These are phyloP conservation scores for Talaromyces sp. DNA, from an alignment of 2,329 filamentous ascomycete genomes.

Conservation along the genomic window DNA sequence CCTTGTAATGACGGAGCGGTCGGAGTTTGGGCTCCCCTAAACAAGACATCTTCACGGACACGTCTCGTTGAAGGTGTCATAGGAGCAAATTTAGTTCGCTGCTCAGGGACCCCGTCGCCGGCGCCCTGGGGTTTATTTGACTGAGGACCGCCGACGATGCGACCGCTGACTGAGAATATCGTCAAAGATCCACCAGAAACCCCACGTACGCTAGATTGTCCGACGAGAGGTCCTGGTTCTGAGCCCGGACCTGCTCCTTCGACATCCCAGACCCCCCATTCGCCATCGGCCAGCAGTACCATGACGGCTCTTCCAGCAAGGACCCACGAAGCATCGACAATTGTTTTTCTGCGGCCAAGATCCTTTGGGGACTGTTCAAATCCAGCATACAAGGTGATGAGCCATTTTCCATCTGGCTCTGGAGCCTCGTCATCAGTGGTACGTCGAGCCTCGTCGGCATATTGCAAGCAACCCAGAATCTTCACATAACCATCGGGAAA, in stretches of 20 bases:
- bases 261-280: constrained; percentile 47
- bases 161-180: constrained; percentile 37
- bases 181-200: constrained; percentile 36
- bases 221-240: constrained; percentile 32
- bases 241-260: constrained; percentile 39
- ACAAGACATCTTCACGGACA: constrained; percentile 38
- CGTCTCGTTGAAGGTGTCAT: constrained; percentile 45
- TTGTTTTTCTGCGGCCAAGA: constrained; percentile 32
- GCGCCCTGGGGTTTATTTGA: constrained; percentile 16
- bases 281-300: constrained; percentile 40
- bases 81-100: constrained; percentile 35
- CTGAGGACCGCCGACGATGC: constrained; percentile 25
- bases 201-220: constrained; percentile 32
- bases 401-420: constrained; percentile 36
- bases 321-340: constrained; percentile 43
- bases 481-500: constrained; percentile 52
- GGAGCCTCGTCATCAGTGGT: constrained; percentile 24
- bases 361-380: constrained; percentile 29
- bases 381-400: constrained; percentile 38
- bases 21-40: constrained; percentile 30
- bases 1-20: constrained; percentile 31
- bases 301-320: constrained; percentile 39
- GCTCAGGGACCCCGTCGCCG: constrained; percentile 17
- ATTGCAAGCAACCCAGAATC: constrained; percentile 50
- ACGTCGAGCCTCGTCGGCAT: constrained; percentile 18